phyloP scores from a whole-genome alignment of 352 stramenopile species.

The Peronospora destructor region DNA sequence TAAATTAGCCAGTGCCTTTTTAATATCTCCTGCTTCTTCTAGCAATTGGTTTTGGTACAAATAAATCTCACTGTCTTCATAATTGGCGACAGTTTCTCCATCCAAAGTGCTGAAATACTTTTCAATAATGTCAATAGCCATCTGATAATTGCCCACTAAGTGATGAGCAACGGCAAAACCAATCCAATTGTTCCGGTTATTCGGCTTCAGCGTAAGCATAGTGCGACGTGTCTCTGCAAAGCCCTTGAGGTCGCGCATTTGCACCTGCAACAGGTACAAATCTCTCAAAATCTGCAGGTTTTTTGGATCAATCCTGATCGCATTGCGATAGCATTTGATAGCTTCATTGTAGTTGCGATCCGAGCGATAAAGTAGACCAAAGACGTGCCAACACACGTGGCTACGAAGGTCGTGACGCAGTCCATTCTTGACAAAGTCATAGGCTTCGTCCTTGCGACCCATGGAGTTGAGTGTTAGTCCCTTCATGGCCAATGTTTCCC shows the following conservation, averaged over 20 bases:
- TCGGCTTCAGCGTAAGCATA: slow-evolving; percentile 92
- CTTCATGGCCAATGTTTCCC: slow-evolving; percentile 97
- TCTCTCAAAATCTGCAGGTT: slow-evolving; percentile 97
- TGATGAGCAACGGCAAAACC: slow-evolving; percentile 95
- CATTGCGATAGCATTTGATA: slow-evolving; percentile 98
- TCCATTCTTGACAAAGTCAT: slow-evolving; percentile 93
- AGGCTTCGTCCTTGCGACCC: slow-evolving; percentile 92
- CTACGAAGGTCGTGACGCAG: slow-evolving; percentile 90
- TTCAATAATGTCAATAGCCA: slow-evolving; percentile 93
- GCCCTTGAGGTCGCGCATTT: slow-evolving; percentile 86
- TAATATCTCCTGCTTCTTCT: slow-evolving; percentile 84
- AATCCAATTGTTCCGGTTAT: slow-evolving; percentile 95
- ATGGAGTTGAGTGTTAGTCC: slow-evolving; percentile 94
- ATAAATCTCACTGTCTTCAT: slow-evolving; percentile 95
- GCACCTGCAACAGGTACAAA: slow-evolving; percentile 93
- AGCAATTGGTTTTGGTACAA: slow-evolving; percentile 94
- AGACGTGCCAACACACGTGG: slow-evolving; percentile 99
- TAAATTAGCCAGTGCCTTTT: slow-evolving; percentile 81
- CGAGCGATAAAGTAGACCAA: slow-evolving; percentile 93
- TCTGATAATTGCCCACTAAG: slow-evolving; percentile 87
- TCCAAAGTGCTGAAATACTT: slow-evolving; percentile 91
- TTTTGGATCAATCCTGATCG: slow-evolving; percentile 93
- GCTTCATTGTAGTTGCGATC: slow-evolving; percentile 96
- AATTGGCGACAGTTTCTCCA: slow-evolving; percentile 48
- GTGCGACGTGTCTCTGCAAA: slow-evolving; percentile 91